Evolutionary conservation across 805 yeast species (phyloP), one percentile per base, ranked within the genome.

Genomic region (Pichia membranifaciens): DNA sequence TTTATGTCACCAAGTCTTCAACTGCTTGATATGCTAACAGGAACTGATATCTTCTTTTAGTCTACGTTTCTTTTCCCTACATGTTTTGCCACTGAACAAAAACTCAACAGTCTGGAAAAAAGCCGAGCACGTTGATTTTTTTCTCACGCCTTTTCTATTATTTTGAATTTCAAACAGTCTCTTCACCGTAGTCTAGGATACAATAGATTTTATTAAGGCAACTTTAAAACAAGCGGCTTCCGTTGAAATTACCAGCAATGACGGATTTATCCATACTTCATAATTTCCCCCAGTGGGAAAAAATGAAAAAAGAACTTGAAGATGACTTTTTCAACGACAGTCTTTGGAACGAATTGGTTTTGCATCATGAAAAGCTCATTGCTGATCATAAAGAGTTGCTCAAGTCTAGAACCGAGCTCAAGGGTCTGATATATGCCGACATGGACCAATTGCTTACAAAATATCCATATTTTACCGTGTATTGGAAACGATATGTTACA

Each of bases 401-500:
- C 3, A 48, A 47, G 28, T 38, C 50, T 8, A 54, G 52, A 23
- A 25, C 28, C 1, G 50, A 49, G n/a, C 39, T 64, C 29, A 54
- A 51, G 36, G 21, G 15, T 0, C 29, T 56, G 5, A 47, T 66
- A 1, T 52, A 48, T 18, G 40, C 46, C 1, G 69, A 73, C 17
- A 71, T 75, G 45, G 64, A 65, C 17, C 66, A 65, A 23, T 58
- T 82, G 2, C 58, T 85, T n/a, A 49, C 63, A 0, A 64, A 74
- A 44, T 84, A 74, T 53, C 93, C 93, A 0, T 70, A 75, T 45
- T 64, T 80, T 17, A 67, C 72, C n/a, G 74, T 71, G 8, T 75
- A 77, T 56, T 85, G 93, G 93, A 79, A 78, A 58, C 71, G 72
- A 46, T 82, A 72, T 58, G 75, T 75, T 48, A 69, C 80, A 0